phyloP scores from a whole-genome alignment of 805 yeast species.

The Candida boleticola region DNA sequence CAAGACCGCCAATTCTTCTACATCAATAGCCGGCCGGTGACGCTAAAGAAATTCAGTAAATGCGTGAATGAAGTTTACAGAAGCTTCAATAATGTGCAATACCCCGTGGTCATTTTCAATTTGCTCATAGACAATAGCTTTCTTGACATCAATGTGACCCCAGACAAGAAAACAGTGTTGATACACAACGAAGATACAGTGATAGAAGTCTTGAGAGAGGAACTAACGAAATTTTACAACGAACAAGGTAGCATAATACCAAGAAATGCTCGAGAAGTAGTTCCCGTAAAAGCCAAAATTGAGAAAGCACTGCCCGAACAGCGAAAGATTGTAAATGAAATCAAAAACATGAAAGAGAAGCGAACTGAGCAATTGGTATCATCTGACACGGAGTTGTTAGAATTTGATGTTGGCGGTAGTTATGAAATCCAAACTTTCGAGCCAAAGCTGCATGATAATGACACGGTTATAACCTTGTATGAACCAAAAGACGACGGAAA shows the following conservation, averaged over 20 bases:
- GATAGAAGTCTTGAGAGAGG: slow-evolving; percentile 52
- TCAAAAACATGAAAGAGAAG: slow-evolving; percentile 4
- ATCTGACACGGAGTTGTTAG: slow-evolving; percentile 2
- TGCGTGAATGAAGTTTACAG: slow-evolving; percentile 73
- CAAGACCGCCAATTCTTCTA: slow-evolving; percentile 74
- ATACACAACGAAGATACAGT: slow-evolving; percentile 65
- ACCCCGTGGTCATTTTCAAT: slow-evolving; percentile 67
- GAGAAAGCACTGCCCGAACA: neutral
- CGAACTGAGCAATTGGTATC: neutral
- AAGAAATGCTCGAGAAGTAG: slow-evolving; percentile 9
- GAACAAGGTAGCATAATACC: slow-evolving; percentile 36
- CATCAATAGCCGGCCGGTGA: slow-evolving; percentile 75
- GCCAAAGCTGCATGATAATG: neutral
- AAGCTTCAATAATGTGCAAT: slow-evolving; percentile 67
- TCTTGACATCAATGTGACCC: slow-evolving; percentile 86
- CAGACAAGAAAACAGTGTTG: slow-evolving; percentile 78
- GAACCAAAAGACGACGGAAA: too few relatives aligned
- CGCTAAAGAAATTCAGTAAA: slow-evolving; percentile 51
- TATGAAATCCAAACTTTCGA: neutral
- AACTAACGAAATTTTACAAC: slow-evolving; percentile 48
- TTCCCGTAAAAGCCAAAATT: neutral
- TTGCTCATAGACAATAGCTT: slow-evolving; percentile 48
- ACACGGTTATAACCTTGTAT: too few relatives aligned
- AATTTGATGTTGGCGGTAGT: neutral
- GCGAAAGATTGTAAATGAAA: neutral